phyloP scores from a whole-genome alignment of 2,329 filamentous ascomycete genomes.

The Alternaria arborescens region DNA sequence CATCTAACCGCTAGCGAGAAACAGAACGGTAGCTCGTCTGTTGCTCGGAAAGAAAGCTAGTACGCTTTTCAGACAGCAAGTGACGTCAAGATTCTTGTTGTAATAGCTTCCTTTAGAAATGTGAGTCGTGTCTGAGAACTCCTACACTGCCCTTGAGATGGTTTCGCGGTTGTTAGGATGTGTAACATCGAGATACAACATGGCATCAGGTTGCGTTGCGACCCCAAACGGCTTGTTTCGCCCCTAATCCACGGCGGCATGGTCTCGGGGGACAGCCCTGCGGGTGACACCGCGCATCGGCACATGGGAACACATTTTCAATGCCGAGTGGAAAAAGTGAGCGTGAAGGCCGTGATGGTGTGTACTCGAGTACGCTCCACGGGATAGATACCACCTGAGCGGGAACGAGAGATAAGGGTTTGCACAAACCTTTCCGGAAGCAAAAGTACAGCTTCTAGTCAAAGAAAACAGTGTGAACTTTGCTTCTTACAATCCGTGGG shows the following conservation, averaged over 20 bases:
- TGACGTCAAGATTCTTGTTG: not conserved
- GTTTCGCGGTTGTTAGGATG: not conserved
- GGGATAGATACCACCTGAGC: conserved; percentile 40
- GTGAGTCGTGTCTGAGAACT: not conserved
- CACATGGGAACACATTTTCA: not conserved
- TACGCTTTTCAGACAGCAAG: not conserved
- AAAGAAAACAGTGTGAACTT: conserved; percentile 24
- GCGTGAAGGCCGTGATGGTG: conserved; percentile 11
- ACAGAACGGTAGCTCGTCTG: not conserved
- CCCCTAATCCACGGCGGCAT: not conserved
- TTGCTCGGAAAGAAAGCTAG: not conserved
- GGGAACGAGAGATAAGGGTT: conserved; percentile 29
- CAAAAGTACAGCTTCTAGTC: conserved; percentile 3
- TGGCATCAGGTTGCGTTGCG: conserved; percentile 1
- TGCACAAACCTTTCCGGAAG: conserved; percentile 6
- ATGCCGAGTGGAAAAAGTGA: conserved; percentile 10
- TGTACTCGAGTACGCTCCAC: conserved; percentile 19
- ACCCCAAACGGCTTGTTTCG: conserved; percentile 10
- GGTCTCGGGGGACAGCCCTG: not conserved
- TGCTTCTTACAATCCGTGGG: conserved; percentile 11
- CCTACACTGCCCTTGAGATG: not conserved
- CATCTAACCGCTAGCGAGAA: not conserved
- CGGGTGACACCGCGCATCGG: conserved; percentile 5
- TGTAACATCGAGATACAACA: conserved; percentile 26
- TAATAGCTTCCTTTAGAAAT: not conserved